Base-by-base conservation (phyloP, 2,329 filamentous ascomycete genomes). In the Coniochaeta ligniaria region DNA sequence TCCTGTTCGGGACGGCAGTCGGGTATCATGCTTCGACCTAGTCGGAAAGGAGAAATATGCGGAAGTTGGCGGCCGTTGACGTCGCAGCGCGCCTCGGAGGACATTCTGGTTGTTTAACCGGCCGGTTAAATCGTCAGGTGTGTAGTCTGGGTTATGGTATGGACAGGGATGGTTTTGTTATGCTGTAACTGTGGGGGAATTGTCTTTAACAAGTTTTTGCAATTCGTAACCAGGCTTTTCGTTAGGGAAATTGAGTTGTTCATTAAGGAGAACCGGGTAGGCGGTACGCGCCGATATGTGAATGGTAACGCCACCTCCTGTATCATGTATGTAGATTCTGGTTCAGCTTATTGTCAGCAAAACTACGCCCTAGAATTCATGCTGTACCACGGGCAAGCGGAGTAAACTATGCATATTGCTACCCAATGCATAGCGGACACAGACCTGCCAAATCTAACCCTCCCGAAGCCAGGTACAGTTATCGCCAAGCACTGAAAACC, bases 261-360 rank as follows among this genome's bases (percentile, higher is more conserved):
- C 17, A 57, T 57, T 57, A 38, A 57, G 28, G 54, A 28, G 54
- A 36, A 57, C 54, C 54, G 54, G 54, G 54, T 57, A 35, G 54
- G 31, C 31, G 54, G 54, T 35, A 57, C 31, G 33, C 31, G 7
- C 38, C 31, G 22, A 57, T 14, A 36, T 56, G 35, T 17, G n/a
- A 3, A 14, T 57, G 8, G 6, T 8, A 35, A n/a, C 20, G 54
- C 31, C 35, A 57, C 35, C 54, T 57, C 54, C 54, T 57, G 31
- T 35, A 24, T 28, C 35, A 35, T 35, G 54, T 24, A 38, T 31
- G 50, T 55, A 26, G 33, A 9, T 38, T 35, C 8, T 22, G 17
- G 28, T 36, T 22, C 31, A 22, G 17, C 17, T 22, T 11, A 57
- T 22, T 47, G 3, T 12, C 22, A 24, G 11, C 43, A 24, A 24